Base-by-base conservation (phyloP, 2,329 filamentous ascomycete species). In the Simplicillium sp. region DNA sequence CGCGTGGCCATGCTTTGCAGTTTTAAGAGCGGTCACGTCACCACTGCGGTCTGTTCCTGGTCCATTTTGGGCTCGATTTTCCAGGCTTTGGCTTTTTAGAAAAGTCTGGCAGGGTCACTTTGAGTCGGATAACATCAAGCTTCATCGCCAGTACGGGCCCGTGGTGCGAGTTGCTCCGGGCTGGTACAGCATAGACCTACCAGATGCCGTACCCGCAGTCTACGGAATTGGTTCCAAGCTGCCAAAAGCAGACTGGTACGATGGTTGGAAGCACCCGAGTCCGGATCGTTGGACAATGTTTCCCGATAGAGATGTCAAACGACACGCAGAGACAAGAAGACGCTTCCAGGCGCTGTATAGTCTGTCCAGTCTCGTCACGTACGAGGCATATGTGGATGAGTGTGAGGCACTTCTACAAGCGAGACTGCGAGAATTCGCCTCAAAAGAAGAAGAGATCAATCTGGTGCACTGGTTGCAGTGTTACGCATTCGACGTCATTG, bases 401-500 rank as follows among this genome's bases (percentile, higher is more conserved):
- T 72, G 68, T 43, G 58, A 61, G 2, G 57, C 63, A 11, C 44
- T 73, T 0, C 61, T 74, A 16, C 41, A 50, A 1, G 45, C 54
- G 18, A 52, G 60, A 2, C 53, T 73, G 28, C 40, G 34, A 1
- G 64, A 68, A 41, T 57, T 65, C 11, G 59, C 65, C 2, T 38
- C 44, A 1, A 39, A 43, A 0, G 49, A 50, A 0, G 13, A 54
- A 3, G 40, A 44, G 0, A 46, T 73, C 3, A 58, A 75, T 44
- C 46, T 70, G 33, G 49, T 50, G 4, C 55, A 63, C 37, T 68
- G 63, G 61, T 52, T 71, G 20, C 67, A 71, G 44, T 70, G 57
- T 45, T 72, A 65, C 41, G 67, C 66, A 0, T 70, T 70, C 34
- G 67, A 74, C 38, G 68, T 74, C 1, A 72, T 77, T 25, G 70